phyloP scores from a whole-genome alignment of 306 rosid species.

The Senna siamea region DNA sequence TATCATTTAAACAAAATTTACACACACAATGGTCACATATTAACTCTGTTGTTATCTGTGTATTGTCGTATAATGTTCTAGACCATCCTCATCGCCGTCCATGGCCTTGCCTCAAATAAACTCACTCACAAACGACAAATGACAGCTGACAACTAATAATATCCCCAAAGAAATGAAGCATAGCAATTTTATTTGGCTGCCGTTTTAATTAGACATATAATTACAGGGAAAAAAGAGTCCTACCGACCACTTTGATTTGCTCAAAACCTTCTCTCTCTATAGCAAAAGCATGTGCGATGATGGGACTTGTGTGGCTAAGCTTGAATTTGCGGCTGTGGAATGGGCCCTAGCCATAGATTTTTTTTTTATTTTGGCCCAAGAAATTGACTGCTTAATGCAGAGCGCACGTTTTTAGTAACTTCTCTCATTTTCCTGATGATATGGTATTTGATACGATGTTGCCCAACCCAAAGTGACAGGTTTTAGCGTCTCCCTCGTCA shows the following conservation, averaged over 20 bases:
- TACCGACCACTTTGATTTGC: neutral
- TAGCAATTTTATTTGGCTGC: neutral
- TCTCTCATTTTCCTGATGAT: constrained; percentile 34
- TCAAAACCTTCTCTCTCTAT: neutral
- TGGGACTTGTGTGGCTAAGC: constrained; percentile 41
- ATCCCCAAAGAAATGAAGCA: constrained; percentile 1
- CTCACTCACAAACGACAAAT: neutral
- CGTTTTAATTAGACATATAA: neutral
- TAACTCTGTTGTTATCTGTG: too few relatives aligned
- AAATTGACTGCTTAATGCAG: neutral
- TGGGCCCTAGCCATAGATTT: constrained; percentile 27
- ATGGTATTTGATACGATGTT: neutral
- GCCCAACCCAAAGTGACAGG: constrained; percentile 10
- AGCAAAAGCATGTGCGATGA: constrained; percentile 8
- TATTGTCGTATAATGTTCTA: too few relatives aligned
- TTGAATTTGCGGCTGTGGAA: neutral
- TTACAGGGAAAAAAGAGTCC: neutral
- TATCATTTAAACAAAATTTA: too few relatives aligned
- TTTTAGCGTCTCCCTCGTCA: neutral
- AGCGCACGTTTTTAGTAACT: constrained; percentile 30
- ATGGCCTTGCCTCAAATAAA: neutral
- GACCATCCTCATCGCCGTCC: neutral
- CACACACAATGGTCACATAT: too few relatives aligned
- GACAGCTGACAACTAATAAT: neutral
- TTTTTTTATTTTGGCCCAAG: neutral